Percentiles rank a stretch among this genome's conserved stretches.
Evolutionary conservation across 768 basidiomycete genomes (phyloP).

Genomic region (Gyrodon lividus): DNA sequence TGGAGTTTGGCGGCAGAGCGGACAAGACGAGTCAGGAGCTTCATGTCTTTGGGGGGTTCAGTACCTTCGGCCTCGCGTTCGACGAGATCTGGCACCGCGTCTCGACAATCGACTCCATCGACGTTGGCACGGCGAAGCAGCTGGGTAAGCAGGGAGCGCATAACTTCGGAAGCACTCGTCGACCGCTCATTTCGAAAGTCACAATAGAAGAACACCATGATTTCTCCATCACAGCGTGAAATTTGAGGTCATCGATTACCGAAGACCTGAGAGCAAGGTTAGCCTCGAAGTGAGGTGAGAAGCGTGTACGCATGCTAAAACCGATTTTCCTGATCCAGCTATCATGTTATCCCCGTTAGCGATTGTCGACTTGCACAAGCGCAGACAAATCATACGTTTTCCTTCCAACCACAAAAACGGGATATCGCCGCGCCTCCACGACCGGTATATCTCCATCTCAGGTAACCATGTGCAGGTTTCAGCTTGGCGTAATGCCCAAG

Average conservation of each 20-base stretch:
- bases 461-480: too few species aligned
- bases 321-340: not conserved
- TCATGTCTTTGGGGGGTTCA: not conserved
- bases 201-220: not conserved
- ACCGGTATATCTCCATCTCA: not conserved
- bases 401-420: not conserved
- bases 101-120: too few species aligned
- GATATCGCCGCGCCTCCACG: not conserved
- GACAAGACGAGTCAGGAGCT: not conserved
- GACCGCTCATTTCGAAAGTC: not conserved
- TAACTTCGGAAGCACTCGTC: not conserved
- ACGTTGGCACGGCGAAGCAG: not conserved
- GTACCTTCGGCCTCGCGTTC: not conserved
- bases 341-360: not conserved
- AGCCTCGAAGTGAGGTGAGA: not conserved
- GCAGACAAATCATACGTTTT: not conserved
- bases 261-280: not conserved
- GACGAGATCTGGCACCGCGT: conserved; percentile 1
- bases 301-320: not conserved
- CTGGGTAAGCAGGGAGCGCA: too few species aligned
- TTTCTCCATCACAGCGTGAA: too few species aligned
- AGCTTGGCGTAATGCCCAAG: not conserved
- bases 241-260: not conserved
- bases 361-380: not conserved
- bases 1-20: conserved; percentile 1